phyloP scores from a whole-genome alignment of 805 yeast genomes.

The Cyberlindnera sargentensis region DNA sequence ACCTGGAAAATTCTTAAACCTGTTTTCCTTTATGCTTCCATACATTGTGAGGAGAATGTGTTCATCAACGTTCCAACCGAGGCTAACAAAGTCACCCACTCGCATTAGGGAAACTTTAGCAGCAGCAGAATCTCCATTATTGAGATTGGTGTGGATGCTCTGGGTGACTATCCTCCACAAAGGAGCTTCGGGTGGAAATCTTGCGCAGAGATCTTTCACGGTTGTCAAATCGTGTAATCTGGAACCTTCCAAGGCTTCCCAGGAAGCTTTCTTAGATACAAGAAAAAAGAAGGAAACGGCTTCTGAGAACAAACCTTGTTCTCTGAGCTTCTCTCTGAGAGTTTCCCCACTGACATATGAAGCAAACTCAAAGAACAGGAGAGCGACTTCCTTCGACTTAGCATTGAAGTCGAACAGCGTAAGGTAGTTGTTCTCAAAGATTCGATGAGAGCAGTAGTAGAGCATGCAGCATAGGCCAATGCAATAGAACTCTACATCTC shows the following conservation, averaged over 20 bases:
- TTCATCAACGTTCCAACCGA: constrained; percentile 14
- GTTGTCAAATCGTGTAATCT: constrained; percentile 10
- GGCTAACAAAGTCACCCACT: neutral
- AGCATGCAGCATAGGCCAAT: constrained; percentile 15
- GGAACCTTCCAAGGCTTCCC: constrained; percentile 8
- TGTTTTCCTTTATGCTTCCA: constrained; percentile 16
- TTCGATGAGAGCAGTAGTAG: constrained; percentile 10
- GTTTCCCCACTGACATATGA: constrained; percentile 6
- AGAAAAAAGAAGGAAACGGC: constrained; percentile 14
- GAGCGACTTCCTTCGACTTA: constrained; percentile 7
- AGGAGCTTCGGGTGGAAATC: constrained; percentile 1
- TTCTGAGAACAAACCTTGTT: constrained; percentile 11
- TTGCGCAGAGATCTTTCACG: constrained; percentile 8
- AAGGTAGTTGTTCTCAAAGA: constrained; percentile 10
- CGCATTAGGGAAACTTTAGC: neutral
- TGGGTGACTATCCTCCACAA: constrained; percentile 8
- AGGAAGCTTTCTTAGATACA: constrained; percentile 5
- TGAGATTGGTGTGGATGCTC: constrained; percentile 1
- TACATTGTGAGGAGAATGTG: constrained; percentile 10
- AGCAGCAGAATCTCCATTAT: neutral
- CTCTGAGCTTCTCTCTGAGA: constrained; percentile 7
- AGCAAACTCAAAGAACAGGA: constrained; percentile 13
- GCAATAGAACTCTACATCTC: constrained; percentile 15
- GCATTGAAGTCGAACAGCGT: constrained; percentile 11
- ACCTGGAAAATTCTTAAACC: constrained; percentile 14